Evolutionary conservation across 116 monocot species (phyloP).

Genomic region (Cymodocea nodosa): DNA sequence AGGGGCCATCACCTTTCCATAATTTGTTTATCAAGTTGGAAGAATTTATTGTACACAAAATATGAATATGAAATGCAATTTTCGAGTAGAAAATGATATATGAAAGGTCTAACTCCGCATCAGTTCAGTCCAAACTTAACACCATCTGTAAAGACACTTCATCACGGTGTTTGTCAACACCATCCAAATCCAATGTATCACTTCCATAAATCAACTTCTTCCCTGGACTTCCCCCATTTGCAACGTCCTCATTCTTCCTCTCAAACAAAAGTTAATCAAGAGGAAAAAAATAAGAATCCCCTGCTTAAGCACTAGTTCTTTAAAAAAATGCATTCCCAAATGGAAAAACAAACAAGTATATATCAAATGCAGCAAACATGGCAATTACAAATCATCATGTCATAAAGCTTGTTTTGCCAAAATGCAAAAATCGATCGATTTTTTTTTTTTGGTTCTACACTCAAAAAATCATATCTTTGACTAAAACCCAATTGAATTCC

Average conservation of each 20-base stretch:
- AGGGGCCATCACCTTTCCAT: constrained; percentile 62
- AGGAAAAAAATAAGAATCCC: too few relatives aligned
- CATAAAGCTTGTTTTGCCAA: too few relatives aligned
- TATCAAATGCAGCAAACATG: not conserved
- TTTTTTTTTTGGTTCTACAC: not conserved
- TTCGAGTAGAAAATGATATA: too few relatives aligned
- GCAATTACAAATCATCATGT: not conserved
- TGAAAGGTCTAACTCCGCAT: not conserved
- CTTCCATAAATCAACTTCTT: constrained; percentile 5
- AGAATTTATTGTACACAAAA: constrained; percentile 1
- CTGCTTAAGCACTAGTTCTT: too few relatives aligned
- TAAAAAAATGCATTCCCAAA: not conserved
- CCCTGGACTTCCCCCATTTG: not conserved
- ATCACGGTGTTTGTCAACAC: constrained; percentile 14
- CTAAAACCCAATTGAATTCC: too few relatives aligned
- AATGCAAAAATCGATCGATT: not conserved
- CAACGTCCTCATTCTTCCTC: constrained; percentile 25
- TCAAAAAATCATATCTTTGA: too few relatives aligned
- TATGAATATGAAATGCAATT: not conserved
- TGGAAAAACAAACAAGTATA: not conserved
- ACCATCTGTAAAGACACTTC: constrained; percentile 56
- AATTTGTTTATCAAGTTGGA: not conserved
- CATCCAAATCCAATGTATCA: constrained; percentile 6
- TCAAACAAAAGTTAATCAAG: not conserved
- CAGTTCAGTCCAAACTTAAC: not conserved